These are phyloP conservation scores for Fusarium sp. DNA, from an alignment of 2,329 filamentous ascomycete genomes.

Conservation along the genomic window DNA sequence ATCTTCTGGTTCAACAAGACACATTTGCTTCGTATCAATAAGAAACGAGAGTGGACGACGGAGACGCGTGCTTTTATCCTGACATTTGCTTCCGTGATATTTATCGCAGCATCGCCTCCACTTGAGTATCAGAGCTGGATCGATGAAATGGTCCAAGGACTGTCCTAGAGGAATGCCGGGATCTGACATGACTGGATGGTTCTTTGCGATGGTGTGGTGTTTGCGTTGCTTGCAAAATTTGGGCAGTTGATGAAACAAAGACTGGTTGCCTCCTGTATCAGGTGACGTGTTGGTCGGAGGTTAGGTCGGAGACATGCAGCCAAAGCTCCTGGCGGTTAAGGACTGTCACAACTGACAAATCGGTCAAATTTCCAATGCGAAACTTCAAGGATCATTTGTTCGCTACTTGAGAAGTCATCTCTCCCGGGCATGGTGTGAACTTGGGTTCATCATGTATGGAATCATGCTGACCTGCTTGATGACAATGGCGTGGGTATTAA, in stretches of 20 bases:
- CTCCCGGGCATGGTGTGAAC: background rate
- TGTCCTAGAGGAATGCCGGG: background rate
- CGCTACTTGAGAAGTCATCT: background rate
- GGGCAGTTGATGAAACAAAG: background rate
- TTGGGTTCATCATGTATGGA: background rate
- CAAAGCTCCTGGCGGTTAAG: background rate
- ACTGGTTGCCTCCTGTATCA: background rate
- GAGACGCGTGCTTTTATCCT: background rate
- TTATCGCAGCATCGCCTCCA: constrained; percentile 1
- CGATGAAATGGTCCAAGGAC: background rate
- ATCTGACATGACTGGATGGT: background rate
- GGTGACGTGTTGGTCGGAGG: background rate
- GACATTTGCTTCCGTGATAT: constrained; percentile 1
- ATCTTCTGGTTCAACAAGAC: background rate
- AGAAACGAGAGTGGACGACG: background rate
- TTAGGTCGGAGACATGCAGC: background rate
- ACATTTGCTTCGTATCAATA: constrained; percentile 5
- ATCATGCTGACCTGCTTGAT: background rate
- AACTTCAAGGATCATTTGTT: background rate
- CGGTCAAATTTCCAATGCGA: background rate
- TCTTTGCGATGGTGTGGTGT: background rate
- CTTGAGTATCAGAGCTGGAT: background rate
- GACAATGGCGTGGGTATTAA: background rate
- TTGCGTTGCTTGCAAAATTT: background rate
- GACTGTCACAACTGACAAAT: background rate